Percentiles rank a stretch among this genome's conserved stretches.
These are phyloP conservation scores for Ampelocalamus luodianensis DNA, from an alignment of 176 grass and related monocot species.

Conservation along the genomic window DNA sequence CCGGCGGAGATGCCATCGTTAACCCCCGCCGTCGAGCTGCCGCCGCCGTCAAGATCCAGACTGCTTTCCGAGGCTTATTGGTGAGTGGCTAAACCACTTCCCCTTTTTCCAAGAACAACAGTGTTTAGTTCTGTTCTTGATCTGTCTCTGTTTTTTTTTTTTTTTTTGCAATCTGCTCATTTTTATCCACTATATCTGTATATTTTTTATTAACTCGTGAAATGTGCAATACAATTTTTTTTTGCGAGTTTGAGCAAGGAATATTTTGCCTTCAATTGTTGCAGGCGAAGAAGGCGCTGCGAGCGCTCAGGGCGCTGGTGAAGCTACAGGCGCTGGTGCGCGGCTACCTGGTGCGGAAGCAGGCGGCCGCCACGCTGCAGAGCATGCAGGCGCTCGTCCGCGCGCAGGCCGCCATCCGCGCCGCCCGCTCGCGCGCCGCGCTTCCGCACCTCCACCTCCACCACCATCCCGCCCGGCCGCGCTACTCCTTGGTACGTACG, in stretches of 20 bases:
- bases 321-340: constrained; percentile 92
- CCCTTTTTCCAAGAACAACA: background rate
- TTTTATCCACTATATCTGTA: constrained; percentile 6
- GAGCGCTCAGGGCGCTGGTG: constrained; percentile 89
- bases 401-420: constrained; percentile 77
- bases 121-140: background rate
- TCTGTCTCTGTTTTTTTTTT: background rate
- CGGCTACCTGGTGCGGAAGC: constrained; percentile 85
- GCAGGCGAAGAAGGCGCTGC: constrained; percentile 86
- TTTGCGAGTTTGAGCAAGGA: background rate
- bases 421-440: constrained; percentile 50
- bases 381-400: constrained; percentile 94
- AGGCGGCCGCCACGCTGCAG: constrained; percentile 74
- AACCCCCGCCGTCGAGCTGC: background rate
- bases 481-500: constrained; percentile 62
- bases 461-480: constrained; percentile 53
- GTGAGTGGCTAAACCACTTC: constrained; percentile 33
- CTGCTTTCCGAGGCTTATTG: constrained; percentile 76
- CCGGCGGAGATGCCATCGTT: background rate
- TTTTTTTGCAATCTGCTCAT: background rate
- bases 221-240: background rate
- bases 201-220: background rate
- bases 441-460: constrained; percentile 47
- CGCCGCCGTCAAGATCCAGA: constrained; percentile 87
- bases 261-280: background rate